Percentiles rank a stretch among this genome's conserved stretches.
Evolutionary conservation across 1,284 basidiomycete genomes (phyloP).

Genomic region (Trichosporon coremiiforme): DNA sequence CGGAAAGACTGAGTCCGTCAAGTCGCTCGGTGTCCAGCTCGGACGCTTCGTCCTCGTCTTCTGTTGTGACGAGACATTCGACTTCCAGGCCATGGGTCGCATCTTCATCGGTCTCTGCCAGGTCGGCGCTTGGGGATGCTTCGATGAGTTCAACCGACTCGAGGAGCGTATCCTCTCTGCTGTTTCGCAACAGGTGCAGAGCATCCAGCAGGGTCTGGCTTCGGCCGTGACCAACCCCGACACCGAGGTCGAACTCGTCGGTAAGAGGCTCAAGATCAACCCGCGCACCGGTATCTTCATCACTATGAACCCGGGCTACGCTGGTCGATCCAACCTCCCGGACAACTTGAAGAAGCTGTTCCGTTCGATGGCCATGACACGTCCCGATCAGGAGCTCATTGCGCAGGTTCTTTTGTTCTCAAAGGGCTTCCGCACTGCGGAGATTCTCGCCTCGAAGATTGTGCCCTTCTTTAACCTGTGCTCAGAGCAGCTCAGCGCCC

Average conservation of each 20-base stretch:
- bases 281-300: conserved; percentile 97
- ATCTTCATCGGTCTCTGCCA: conserved; percentile 98
- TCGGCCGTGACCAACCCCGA: conserved; percentile 78
- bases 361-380: conserved; percentile 95
- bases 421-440: conserved; percentile 97
- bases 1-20: conserved; percentile 99
- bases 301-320: conserved; percentile 97
- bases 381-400: conserved; percentile 95
- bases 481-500: conserved; percentile 91
- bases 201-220: conserved; percentile 92
- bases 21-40: conserved; percentile 95
- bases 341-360: conserved; percentile 77
- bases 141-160: conserved; percentile 96
- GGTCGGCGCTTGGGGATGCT: conserved; percentile 99
- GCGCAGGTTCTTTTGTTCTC: conserved; percentile 99
- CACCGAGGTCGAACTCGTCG: conserved; percentile 92
- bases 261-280: conserved; percentile 89
- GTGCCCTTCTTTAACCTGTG: conserved; percentile 99
- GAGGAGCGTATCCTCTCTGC: conserved; percentile 97
- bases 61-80: conserved; percentile 99
- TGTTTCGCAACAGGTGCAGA: conserved; percentile 98
- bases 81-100: conserved; percentile 99
- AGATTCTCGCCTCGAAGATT: conserved; percentile 92
- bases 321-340: conserved; percentile 90
- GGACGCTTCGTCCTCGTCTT: conserved; percentile 98